A percentile compares a stretch with the other conserved stretches of the same genome.
Evolutionary conservation across 495 filamentous ascomycete genomes (phyloP).

Genomic region (Talaromyces liani): DNA sequence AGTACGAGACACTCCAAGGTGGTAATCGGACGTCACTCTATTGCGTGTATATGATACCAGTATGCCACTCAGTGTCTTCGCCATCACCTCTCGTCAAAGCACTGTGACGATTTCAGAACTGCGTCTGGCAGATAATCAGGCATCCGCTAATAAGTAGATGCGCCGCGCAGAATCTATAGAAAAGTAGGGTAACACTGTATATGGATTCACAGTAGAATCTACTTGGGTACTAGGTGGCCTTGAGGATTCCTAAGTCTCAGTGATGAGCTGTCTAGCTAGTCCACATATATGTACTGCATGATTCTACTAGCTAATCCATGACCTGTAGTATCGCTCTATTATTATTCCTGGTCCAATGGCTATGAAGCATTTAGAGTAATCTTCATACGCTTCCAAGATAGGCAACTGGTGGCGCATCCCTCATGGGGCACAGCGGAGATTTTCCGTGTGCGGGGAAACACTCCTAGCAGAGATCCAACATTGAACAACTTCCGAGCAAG

Average conservation of each 20-base stretch:
- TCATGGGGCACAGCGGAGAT: background rate
- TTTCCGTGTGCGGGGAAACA: background rate
- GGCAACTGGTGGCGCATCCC: background rate
- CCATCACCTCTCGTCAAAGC: background rate
- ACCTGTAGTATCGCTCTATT: background rate
- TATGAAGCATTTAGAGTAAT: no score
- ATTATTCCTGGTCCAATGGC: no score
- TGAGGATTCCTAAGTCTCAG: no score
- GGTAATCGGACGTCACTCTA: background rate
- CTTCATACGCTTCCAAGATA: background rate
- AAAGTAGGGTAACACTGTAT: no score
- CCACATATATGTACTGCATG: no score
- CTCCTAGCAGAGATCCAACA: background rate
- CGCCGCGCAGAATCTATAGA: no score
- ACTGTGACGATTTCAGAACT: background rate
- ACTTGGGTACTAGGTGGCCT: no score
- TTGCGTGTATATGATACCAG: background rate
- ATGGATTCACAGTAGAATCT: no score
- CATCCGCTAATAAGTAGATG: background rate
- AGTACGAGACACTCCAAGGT: background rate
- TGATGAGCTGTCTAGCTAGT: no score
- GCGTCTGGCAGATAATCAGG: no score
- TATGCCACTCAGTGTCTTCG: background rate
- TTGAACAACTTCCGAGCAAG: background rate
- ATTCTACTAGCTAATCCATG: background rate